Evolutionary conservation across 2,329 filamentous ascomycete genomes (phyloP).

Genomic region (Dactylellina haptotyla): DNA sequence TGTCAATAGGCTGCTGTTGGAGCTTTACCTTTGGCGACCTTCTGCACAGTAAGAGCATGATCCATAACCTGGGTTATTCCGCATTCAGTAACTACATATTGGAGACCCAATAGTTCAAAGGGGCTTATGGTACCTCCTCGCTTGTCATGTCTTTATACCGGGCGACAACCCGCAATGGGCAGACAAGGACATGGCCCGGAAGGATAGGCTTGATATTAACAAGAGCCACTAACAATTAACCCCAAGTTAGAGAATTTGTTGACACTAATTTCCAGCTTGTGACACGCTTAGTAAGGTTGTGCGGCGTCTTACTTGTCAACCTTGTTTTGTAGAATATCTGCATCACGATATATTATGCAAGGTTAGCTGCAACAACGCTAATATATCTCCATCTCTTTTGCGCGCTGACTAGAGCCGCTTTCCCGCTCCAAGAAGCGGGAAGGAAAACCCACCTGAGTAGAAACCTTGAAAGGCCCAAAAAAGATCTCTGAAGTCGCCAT

Average conservation of each 20-base stretch:
- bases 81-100: neutral
- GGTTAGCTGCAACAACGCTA: neutral
- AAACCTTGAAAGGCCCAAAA: constrained; percentile 52
- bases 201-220: constrained; percentile 96
- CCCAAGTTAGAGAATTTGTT: neutral
- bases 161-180: constrained; percentile 74
- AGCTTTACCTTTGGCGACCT: constrained; percentile 69
- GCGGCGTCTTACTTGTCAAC: constrained; percentile 31
- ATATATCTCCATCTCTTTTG: too few relatives aligned
- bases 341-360: neutral
- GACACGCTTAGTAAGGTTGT: neutral
- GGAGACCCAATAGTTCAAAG: neutral
- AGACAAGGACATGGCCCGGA: constrained; percentile 91
- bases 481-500: constrained; percentile 50
- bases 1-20: neutral
- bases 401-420: neutral
- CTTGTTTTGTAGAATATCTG: constrained; percentile 48
- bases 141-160: constrained; percentile 79
- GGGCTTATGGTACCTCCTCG: constrained; percentile 68
- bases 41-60: constrained; percentile 86
- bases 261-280: neutral
- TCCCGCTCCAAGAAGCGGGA: neutral
- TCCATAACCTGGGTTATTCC: constrained; percentile 66
- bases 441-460: constrained; percentile 31
- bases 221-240: constrained; percentile 69